Evolutionary conservation across 441 rosid genomes (phyloP).

Genomic region (Syzygium malaccense): DNA sequence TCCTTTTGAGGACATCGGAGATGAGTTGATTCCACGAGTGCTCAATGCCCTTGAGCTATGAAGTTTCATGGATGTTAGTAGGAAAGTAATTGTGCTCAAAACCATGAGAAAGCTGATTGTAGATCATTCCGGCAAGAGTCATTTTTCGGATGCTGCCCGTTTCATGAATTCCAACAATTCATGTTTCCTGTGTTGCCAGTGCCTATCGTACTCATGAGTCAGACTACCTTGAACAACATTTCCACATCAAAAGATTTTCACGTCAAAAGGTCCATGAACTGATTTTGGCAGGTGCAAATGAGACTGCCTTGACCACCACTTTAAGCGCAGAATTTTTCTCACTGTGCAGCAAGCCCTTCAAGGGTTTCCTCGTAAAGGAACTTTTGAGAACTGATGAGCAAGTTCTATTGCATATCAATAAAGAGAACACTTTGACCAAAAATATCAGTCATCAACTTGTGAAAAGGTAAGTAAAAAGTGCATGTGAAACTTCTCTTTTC

Average conservation of each 20-base stretch:
- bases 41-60: neutral
- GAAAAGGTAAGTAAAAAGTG: neutral
- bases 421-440: neutral
- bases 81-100: neutral
- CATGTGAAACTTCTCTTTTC: neutral
- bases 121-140: neutral
- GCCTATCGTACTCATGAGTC: neutral
- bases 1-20: neutral
- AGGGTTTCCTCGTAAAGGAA: neutral
- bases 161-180: neutral
- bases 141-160: rapidly evolving
- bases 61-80: neutral
- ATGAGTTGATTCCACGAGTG: neutral
- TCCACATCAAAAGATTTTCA: neutral
- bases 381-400: neutral
- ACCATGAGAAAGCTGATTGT: neutral
- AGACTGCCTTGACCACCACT: no score
- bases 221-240: neutral
- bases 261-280: neutral
- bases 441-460: neutral
- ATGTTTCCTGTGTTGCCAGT: neutral
- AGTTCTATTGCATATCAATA: neutral
- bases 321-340: neutral
- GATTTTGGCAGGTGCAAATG: neutral
- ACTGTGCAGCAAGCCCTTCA: neutral